These are phyloP conservation scores for Sugiyamaella qingdaonensis DNA, from an alignment of 805 yeast species.

Conservation along the genomic window DNA sequence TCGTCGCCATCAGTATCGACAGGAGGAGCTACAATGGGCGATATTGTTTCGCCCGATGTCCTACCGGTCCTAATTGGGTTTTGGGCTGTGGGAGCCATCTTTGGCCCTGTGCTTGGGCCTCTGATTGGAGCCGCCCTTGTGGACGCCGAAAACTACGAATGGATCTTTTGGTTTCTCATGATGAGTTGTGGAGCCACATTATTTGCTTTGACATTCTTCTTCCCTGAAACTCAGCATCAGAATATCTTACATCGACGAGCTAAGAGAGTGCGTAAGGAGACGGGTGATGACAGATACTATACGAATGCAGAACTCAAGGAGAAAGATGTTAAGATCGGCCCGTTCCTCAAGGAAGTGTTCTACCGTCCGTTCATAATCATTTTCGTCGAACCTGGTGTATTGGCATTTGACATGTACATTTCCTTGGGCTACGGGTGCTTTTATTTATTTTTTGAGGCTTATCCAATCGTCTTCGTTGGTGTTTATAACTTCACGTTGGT, in stretches of 20 bases:
- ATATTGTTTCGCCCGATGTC: constrained; percentile 37
- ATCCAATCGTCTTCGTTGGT: constrained; percentile 51
- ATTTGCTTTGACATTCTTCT: constrained; percentile 40
- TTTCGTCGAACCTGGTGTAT: constrained; percentile 51
- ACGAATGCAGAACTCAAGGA: constrained; percentile 48
- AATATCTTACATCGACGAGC: constrained; percentile 46
- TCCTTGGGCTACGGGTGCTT: constrained; percentile 50
- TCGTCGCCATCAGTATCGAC: constrained; percentile 57
- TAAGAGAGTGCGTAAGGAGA: constrained; percentile 38
- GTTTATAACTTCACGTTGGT: constrained; percentile 45
- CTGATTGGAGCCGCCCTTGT: constrained; percentile 50
- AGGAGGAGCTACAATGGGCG: constrained; percentile 56
- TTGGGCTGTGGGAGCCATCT: constrained; percentile 54
- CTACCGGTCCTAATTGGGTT: constrained; percentile 47
- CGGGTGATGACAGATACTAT: constrained; percentile 49
- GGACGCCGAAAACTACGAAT: constrained; percentile 47
- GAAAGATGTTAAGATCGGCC: constrained; percentile 25
- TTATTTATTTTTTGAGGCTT: constrained; percentile 58
- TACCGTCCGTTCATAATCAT: constrained; percentile 43
- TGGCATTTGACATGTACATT: constrained; percentile 49
- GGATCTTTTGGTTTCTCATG: constrained; percentile 50
- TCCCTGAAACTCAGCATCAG: constrained; percentile 59
- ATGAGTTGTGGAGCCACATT: constrained; percentile 38
- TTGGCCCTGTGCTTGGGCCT: constrained; percentile 55
- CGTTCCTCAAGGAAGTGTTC: constrained; percentile 19